These are phyloP conservation scores for Vitis hybrid DNA, from an alignment of 177 flowering plant species.

Conservation along the genomic window DNA sequence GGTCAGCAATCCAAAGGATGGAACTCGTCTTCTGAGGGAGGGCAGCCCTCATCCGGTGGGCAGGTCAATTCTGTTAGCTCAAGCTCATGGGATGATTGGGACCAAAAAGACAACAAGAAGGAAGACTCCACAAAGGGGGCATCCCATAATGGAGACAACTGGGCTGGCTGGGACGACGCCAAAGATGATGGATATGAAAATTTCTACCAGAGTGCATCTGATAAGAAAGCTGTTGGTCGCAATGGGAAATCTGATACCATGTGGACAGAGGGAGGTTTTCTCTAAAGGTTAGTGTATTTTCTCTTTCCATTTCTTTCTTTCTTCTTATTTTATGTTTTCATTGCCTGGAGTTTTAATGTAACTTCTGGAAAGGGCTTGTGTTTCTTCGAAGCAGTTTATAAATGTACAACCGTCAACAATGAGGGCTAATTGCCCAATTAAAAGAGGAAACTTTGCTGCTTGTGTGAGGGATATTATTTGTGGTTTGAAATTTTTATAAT, in stretches of 20 bases:
- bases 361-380: conserved; percentile 8
- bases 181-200: conserved; percentile 70
- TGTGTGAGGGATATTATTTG: conserved; percentile 15
- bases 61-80: conserved; percentile 39
- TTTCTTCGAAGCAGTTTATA: conserved; percentile 13
- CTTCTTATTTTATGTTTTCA: background rate
- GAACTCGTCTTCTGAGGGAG: conserved; percentile 51
- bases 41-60: conserved; percentile 36
- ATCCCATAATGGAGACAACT: conserved; percentile 53
- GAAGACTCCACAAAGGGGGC: conserved; percentile 39
- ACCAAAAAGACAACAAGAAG: conserved; percentile 43
- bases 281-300: conserved; percentile 37
- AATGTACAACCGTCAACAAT: conserved; percentile 13
- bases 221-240: conserved; percentile 44
- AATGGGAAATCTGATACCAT: conserved; percentile 63
- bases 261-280: conserved; percentile 91
- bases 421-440: conserved; percentile 24
- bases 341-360: background rate
- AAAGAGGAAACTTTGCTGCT: conserved; percentile 11
- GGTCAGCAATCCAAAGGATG: conserved; percentile 54
- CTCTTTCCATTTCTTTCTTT: background rate
- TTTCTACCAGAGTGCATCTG: conserved; percentile 49
- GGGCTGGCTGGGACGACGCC: conserved; percentile 89
- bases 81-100: conserved; percentile 94
- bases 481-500: conserved; percentile 8